Percentiles rank a stretch among this genome's conserved stretches.
phyloP scores from a whole-genome alignment of 768 basidiomycete genomes.

The Collybiopsis confluens region DNA sequence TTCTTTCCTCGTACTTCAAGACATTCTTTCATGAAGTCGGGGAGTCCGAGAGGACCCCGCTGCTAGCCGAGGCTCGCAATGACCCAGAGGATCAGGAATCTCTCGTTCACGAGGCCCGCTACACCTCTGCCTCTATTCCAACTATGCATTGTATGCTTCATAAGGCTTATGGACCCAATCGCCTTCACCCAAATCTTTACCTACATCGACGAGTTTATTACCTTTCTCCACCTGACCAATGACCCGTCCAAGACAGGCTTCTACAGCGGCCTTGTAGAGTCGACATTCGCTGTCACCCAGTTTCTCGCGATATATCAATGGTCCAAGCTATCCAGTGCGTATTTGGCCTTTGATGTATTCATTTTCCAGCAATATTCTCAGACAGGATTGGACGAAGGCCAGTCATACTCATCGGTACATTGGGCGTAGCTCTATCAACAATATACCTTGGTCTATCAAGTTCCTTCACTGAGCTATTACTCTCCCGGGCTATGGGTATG shows the following conservation, averaged over 20 bases:
- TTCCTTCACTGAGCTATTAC: conserved; percentile 41
- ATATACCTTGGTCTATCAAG: conserved; percentile 52
- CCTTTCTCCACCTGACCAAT: conserved; percentile 48
- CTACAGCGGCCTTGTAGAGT: conserved; percentile 71
- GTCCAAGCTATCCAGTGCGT: conserved; percentile 51
- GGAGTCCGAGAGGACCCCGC: conserved; percentile 22
- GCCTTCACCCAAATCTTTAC: conserved; percentile 64
- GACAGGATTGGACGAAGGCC: conserved; percentile 66
- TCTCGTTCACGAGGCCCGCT: conserved; percentile 2
- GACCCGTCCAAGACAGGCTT: conserved; percentile 59
- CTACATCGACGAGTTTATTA: conserved; percentile 67
- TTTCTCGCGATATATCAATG: conserved; percentile 62
- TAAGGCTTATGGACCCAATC: conserved; percentile 56
- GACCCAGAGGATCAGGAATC: not conserved
- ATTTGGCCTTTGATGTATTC: no score
- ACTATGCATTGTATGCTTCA: conserved; percentile 48
- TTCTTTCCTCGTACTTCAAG: no score
- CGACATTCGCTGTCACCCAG: conserved; percentile 58
- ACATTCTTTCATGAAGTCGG: no score
- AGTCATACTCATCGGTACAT: conserved; percentile 49
- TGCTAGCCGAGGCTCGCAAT: conserved; percentile 29
- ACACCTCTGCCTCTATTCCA: conserved; percentile 52
- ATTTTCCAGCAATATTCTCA: conserved; percentile 14
- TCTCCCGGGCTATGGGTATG: conserved; percentile 46
- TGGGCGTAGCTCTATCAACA: conserved; percentile 49